phyloP scores from a whole-genome alignment of 108 stramenopile species.

The Conticribra weissflogii region DNA sequence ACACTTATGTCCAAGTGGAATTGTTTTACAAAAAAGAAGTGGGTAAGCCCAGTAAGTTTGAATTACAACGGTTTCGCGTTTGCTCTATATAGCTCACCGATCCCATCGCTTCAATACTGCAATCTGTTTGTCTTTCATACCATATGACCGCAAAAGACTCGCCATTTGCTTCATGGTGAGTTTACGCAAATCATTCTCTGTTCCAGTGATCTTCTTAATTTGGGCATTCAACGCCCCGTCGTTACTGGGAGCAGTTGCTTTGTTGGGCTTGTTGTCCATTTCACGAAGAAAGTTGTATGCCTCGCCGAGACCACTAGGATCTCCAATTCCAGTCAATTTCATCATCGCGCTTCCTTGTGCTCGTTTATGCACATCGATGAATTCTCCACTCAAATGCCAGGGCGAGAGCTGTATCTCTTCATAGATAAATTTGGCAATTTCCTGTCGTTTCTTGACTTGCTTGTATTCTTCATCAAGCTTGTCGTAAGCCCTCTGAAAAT shows the following conservation, averaged over 20 bases:
- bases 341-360: conserved; percentile 84
- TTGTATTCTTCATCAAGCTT: conserved; percentile 69
- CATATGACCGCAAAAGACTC: conserved; percentile 76
- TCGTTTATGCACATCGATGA: conserved; percentile 89
- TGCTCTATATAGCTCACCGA: conserved; percentile 40
- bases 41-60: no score
- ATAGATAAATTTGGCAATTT: conserved; percentile 87
- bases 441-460: conserved; percentile 68
- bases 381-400: conserved; percentile 85
- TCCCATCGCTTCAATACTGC: conserved; percentile 92
- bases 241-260: conserved; percentile 41
- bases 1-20: conserved; percentile 66
- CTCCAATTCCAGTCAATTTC: conserved; percentile 88
- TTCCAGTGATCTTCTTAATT: conserved; percentile 88
- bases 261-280: conserved; percentile 68
- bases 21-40: background rate
- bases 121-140: conserved; percentile 84
- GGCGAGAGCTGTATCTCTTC: conserved; percentile 85
- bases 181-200: conserved; percentile 88
- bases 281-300: conserved; percentile 80
- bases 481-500: conserved; percentile 67
- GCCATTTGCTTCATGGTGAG: conserved; percentile 93
- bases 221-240: conserved; percentile 73
- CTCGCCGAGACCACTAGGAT: conserved; percentile 84
- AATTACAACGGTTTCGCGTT: no score